Base-by-base conservation (phyloP, 768 basidiomycete genomes). In the Kwoniella europaea region DNA sequence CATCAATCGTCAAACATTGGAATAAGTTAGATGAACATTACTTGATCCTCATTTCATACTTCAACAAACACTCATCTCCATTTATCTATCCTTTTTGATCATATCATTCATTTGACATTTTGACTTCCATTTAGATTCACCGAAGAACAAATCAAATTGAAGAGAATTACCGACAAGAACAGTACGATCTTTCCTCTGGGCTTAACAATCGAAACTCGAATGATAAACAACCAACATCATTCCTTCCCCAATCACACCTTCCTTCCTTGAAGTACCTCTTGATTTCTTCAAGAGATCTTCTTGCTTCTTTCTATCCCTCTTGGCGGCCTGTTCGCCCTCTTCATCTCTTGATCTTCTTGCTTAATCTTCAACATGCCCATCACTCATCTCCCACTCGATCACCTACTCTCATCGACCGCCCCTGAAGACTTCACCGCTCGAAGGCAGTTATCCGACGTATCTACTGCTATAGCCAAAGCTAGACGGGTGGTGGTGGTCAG, bases 401-500 rank as follows among this genome's bases (percentile, higher is more conserved):
- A 74, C 15, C 68, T 82, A 3, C 63, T 78, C 12, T 43, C 63
- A 1, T 76, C 78, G 13, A 77, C 76, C 10, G 65, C 70, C 27
- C 73, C 69, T 13, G 68, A 69, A 24, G 80, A 82, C 46, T 74
- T 79, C 6, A 59, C 80, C 7, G 67, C 72, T 12, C 64, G 82
- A 15, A 71, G 80, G 56, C 67, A 89, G 13, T 87, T 97, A 4
- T 82, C 87, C 3, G 89, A 90, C 68, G 84, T 98, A 54, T 93
- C 92, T 13, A 86, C 89, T 7, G 86, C 89, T 10, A 90, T 98
- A 44, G 91, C 90, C 20, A 94, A 91, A 83, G 88, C 90, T 84
- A 94, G 91, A 85, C 90, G 89, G 84, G 90, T 95, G 71, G 88
- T 99, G 20, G 89, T 96, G 10, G 90, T 98, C 73, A 93, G 93